phyloP scores from a whole-genome alignment of 306 rosid genomes.

The Pueraria montana region DNA sequence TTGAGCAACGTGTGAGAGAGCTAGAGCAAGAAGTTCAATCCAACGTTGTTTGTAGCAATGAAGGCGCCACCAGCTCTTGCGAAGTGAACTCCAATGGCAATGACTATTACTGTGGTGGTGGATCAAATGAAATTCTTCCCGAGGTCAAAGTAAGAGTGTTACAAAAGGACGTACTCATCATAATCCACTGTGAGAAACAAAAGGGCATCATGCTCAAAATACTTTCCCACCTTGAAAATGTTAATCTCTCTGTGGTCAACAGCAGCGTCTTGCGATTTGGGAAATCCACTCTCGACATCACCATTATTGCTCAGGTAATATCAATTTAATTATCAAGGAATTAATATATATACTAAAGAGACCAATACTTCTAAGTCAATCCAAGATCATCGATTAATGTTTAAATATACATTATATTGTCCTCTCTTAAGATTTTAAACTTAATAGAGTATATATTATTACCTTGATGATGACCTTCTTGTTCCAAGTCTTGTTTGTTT shows the following conservation, averaged over 20 bases:
- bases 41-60: not conserved
- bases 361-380: not conserved
- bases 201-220: constrained; percentile 52
- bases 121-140: constrained; percentile 3
- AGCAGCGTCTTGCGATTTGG: constrained; percentile 57
- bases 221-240: constrained; percentile 39
- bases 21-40: constrained; percentile 47
- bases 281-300: constrained; percentile 47
- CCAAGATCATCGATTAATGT: no score
- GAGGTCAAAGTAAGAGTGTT: constrained; percentile 47
- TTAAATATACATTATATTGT: no score
- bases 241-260: constrained; percentile 46
- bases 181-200: constrained; percentile 50
- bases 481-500: no score
- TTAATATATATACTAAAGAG: not conserved
- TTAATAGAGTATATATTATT: no score
- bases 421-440: no score
- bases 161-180: constrained; percentile 43
- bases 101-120: not conserved
- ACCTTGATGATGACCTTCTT: no score
- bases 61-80: not conserved
- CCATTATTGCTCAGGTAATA: constrained; percentile 56
- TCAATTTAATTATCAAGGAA: not conserved
- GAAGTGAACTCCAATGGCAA: not conserved
- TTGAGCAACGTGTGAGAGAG: constrained; percentile 52